A percentile compares a stretch with the other conserved stretches of the same genome.
Evolutionary conservation across 73 alveolate genomes (phyloP).

Genomic region (Tetrahymena malaccensis): DNA sequence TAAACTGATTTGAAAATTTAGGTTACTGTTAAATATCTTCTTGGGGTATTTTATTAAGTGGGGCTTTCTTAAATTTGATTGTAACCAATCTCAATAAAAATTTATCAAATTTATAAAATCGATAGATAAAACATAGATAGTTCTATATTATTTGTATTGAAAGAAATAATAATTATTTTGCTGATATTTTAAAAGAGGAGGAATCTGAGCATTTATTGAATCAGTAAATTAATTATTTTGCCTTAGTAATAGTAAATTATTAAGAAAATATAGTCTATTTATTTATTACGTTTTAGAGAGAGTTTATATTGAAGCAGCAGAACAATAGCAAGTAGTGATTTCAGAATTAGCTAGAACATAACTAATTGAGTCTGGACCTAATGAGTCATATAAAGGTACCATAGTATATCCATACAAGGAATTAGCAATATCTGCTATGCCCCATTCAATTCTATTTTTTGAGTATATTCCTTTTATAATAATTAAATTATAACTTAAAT

Average conservation of each 20-base stretch:
- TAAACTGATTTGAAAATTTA: too few species aligned
- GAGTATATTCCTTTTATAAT: constrained; percentile 51
- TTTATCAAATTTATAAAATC: too few species aligned
- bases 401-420: constrained; percentile 40
- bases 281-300: constrained; percentile 31
- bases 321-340: constrained; percentile 47
- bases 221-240: not conserved
- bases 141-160: too few species aligned
- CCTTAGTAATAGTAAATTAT: not conserved
- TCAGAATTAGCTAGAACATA: constrained; percentile 13
- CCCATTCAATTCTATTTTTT: constrained; percentile 71
- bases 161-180: too few species aligned
- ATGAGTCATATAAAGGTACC: constrained; percentile 62
- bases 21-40: too few species aligned
- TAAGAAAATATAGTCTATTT: not conserved
- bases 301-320: constrained; percentile 43
- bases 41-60: too few species aligned
- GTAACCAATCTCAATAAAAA: too few species aligned
- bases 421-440: constrained; percentile 51
- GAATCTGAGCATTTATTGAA: not conserved
- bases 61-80: too few species aligned
- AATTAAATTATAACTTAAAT: not conserved
- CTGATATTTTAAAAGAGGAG: too few species aligned
- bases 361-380: constrained; percentile 37
- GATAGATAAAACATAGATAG: too few species aligned